phyloP scores from a whole-genome alignment of 805 yeast species.

The Candida taoyuanica region DNA sequence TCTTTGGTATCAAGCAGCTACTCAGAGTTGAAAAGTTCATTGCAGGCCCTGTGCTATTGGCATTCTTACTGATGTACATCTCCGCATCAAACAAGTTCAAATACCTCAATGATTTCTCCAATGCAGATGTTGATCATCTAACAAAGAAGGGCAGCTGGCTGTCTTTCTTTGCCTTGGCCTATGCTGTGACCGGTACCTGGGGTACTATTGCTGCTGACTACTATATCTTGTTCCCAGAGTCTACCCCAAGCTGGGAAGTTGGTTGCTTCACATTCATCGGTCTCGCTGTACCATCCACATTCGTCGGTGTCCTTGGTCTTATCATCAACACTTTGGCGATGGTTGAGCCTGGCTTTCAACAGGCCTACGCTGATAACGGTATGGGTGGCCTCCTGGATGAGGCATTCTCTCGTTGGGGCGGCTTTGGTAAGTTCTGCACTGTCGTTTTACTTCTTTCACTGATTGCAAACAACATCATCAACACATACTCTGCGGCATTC shows the following conservation, averaged over 20 bases:
- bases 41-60: constrained; percentile 62
- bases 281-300: constrained; percentile 63
- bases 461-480: constrained; percentile 76
- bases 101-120: constrained; percentile 29
- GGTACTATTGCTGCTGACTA: constrained; percentile 84
- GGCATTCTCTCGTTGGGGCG: constrained; percentile 67
- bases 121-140: constrained; percentile 26
- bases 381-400: constrained; percentile 71
- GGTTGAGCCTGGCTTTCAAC: constrained; percentile 50
- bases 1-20: constrained; percentile 74
- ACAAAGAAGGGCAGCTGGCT: constrained; percentile 65
- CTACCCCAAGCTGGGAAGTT: constrained; percentile 49
- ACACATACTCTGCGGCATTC: constrained; percentile 77
- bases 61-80: constrained; percentile 65
- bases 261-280: constrained; percentile 62
- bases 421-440: constrained; percentile 71
- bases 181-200: constrained; percentile 85
- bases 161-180: constrained; percentile 66
- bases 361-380: constrained; percentile 52
- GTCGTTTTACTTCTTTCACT: constrained; percentile 67
- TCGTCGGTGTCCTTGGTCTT: constrained; percentile 72
- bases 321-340: constrained; percentile 65
- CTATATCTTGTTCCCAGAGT: constrained; percentile 74
- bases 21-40: constrained; percentile 62
- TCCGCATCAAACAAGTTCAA: constrained; percentile 46